Percentiles rank a stretch among this genome's conserved stretches.
These are phyloP conservation scores for Schizonepeta tenuifolia DNA, from an alignment of 257 asterid species.

Conservation along the genomic window DNA sequence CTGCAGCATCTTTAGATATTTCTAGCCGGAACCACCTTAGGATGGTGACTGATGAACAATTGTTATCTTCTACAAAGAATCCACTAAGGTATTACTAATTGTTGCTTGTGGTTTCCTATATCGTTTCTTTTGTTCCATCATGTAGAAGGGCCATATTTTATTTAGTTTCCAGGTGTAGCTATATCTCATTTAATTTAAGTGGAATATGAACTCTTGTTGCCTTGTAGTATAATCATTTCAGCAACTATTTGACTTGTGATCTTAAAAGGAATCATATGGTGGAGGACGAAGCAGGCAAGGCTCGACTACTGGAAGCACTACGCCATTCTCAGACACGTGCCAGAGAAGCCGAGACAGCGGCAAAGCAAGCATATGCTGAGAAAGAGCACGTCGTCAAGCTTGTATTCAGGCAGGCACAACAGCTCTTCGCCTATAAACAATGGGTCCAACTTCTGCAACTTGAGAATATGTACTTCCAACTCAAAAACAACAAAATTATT, in stretches of 20 bases:
- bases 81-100: slow-evolving; percentile 48
- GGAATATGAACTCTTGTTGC: background rate
- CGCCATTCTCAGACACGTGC: slow-evolving; percentile 99
- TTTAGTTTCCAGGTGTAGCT: no score
- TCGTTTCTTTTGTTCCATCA: background rate
- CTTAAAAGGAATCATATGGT: slow-evolving; percentile 23
- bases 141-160: background rate
- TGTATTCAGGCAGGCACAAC: slow-evolving; percentile 80
- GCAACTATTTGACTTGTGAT: slow-evolving; percentile 16
- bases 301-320: slow-evolving; percentile 74
- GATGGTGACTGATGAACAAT: slow-evolving; percentile 34
- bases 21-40: slow-evolving; percentile 36
- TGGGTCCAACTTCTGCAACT: slow-evolving; percentile 88
- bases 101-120: slow-evolving; percentile 1
- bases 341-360: slow-evolving; percentile 86
- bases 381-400: slow-evolving; percentile 78
- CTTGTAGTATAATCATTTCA: background rate
- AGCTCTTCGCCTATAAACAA: slow-evolving; percentile 82
- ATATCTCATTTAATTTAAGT: no score
- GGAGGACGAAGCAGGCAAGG: slow-evolving; percentile 49
- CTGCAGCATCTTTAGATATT: slow-evolving; percentile 31
- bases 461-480: slow-evolving; percentile 66
- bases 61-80: slow-evolving; percentile 33
- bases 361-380: slow-evolving; percentile 69
- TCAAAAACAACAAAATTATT: slow-evolving; percentile 44